Base-by-base conservation (phyloP, 495 filamentous ascomycete genomes). In the Neurospora pannonica region DNA sequence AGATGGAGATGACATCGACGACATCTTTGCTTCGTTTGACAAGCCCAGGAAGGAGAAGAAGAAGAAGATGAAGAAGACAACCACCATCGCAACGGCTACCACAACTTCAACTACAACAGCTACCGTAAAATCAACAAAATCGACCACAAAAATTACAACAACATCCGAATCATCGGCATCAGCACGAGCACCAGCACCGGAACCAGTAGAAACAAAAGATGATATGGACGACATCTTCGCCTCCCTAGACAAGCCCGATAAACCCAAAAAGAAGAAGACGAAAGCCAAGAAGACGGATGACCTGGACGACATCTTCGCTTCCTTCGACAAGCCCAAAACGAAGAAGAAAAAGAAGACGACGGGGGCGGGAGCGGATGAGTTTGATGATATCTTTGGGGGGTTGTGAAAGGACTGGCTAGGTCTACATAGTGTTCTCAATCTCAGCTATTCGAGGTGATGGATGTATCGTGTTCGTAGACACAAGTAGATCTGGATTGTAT, bases 301-400 rank as follows among this genome's bases (percentile, higher is more conserved):
- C 39, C 80, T 85, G 13, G 83, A 85, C 34, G 77, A 75, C 48
- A 77, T 85, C n/a, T 85, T 85, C 71, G 75, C 72, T 13, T 13
- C 38, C 3, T 69, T 76, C 28, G 70, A 19, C 5, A 37, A 34
- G 34, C 13, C 21, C 34, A 81, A 80, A 39, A 78, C 73, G 71
- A 80, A 82, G 72, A 79, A 77, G 62, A 75, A 75, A 34, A 78
- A 75, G 17, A 76, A 77, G 13, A 76, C 73, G 21, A 13, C 46
- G 46, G 48, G 48, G 11, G 48, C 43, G 46, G 46, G 46, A 13
- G 46, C 54, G 11, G 78, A 81, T 70, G 79, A 82, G 77, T 80
- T 81, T 73, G 79, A 83, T 31, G 77, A 82, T 67, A 78, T 83
- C 67, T 82, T 82, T 71, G 74, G 75, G 13, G 72, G 70, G 0